Base-by-base conservation (phyloP, 1,284 basidiomycete genomes). In the Apiotrichum mycotoxinovorans region DNA sequence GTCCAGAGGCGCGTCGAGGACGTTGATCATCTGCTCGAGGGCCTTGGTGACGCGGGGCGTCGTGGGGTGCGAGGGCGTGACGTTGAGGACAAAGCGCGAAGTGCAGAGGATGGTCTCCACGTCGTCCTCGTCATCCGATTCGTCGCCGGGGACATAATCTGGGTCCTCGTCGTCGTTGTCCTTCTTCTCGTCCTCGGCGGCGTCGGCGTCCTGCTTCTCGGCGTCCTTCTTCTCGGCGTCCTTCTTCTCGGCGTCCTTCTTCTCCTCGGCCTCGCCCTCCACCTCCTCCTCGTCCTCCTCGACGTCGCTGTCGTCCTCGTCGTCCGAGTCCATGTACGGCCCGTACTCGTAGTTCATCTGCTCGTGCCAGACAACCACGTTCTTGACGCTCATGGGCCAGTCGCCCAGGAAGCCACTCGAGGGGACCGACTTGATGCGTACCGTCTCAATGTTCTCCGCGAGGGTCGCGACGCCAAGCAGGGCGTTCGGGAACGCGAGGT, bases 261-360 rank as follows among this genome's bases (percentile, higher is more conserved):
- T 15, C 35, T 46, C 44, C 9, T 33, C 44, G 27, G 20, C 30
- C 18, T 46, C 27, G 5, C 33, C 30, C 4, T 51, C 49, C 37
- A 22, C 30, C 7, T 23, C 46, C 33, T 46, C 44, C 15, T 46
- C 44, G 7, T 46, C 44, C 15, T 46, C 44, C 27, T 46, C 44
- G 30, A 20, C 30, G 25, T 40, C 42, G n/a, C 11, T 15, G 23
- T 43, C 22, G 9, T 49, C 49, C 49, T 51, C 49, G 49, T 51
- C 49, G 25, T 40, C 37, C 25, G 15, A 30, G 49, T 41, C 49
- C 26, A 20, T 25, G 23, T 27, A 51, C 7, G 49, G 49, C 4
- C 49, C 49, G 25, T 40, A 51, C 37, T 51, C 49, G 25, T 51
- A 51, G 37, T 30, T 30, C 49, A 51, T 51, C 37, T 41, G 49